Base-by-base conservation (phyloP, 768 basidiomycete genomes). In the Chlorophyllum brunneum region DNA sequence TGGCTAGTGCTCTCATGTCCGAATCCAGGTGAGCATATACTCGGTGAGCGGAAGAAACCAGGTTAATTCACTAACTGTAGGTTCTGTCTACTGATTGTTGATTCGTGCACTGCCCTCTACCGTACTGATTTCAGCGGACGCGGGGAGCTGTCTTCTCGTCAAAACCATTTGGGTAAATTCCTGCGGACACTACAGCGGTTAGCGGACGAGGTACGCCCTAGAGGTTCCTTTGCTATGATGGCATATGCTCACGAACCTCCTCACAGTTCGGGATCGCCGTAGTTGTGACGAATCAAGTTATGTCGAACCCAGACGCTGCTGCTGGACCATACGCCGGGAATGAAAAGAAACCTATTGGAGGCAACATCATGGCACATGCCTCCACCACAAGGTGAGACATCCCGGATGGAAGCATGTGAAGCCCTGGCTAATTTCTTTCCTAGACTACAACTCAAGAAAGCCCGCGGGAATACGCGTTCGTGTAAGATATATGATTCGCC, bases 401-500 rank as follows among this genome's bases (percentile, higher is more conserved):
- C 30, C 33, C 5, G 18, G 23, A 40, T 31, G 44, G 34, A 46
- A 55, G 26, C 40, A 34, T 44, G 45, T 46, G n/a, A 52, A 34
- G 26, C 36, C 26, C 44, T 43, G 26, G 30, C 53, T 31, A 39
- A 43, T 16, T 29, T 54, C 41, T 29, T 54, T 64, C 38, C 55
- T 43, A 93, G 92, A 30, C 67, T 99, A 40, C 92, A 95, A 66
- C 78, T 98, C 42, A 89, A 89, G 71, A 99, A 99, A 65, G 86
- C 85, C 22, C 82, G 95, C 30, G 97, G 90, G 8, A 86, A 89
- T 56, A 93, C 90, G 43, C 88, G 97, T 51, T 84, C 91, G 18
- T 97, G 94, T 72, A 95, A 94, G 70, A 95, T 99, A 58, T 95
- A 97, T 61, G 97, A 99, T 73, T 95, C 93, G 3, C 97, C 97